These are phyloP conservation scores for Phytophthora boehmeriae DNA, from an alignment of 352 stramenopile species.

Conservation along the genomic window DNA sequence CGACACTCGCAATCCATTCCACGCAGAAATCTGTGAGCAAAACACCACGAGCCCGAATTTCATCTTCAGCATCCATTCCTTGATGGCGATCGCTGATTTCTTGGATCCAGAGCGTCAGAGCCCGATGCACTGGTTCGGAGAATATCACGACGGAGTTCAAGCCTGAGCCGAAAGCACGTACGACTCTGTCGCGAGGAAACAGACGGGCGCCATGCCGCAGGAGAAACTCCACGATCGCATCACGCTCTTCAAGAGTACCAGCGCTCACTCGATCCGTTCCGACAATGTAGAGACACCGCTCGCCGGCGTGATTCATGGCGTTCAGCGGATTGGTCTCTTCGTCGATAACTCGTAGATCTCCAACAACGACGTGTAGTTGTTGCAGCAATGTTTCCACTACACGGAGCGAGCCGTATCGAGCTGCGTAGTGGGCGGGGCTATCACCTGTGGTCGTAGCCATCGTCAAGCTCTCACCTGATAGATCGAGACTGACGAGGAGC, in stretches of 20 bases:
- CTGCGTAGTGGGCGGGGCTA: slow-evolving; percentile 16
- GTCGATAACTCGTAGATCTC: slow-evolving; percentile 9
- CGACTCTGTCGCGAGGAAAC: slow-evolving; percentile 3
- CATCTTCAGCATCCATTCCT: background rate
- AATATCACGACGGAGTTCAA: slow-evolving; percentile 3
- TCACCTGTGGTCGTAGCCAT: background rate
- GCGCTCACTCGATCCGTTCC: background rate
- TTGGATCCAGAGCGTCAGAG: slow-evolving; percentile 8
- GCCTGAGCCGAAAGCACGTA: background rate
- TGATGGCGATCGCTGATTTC: slow-evolving; percentile 4
- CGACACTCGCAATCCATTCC: slow-evolving; percentile 10
- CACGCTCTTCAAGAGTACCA: slow-evolving; percentile 3
- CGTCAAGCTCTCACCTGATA: slow-evolving; percentile 1
- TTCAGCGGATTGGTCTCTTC: slow-evolving; percentile 13
- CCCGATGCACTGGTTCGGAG: slow-evolving; percentile 21
- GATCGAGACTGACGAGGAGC: slow-evolving; percentile 13
- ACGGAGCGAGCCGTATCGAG: slow-evolving; percentile 7
- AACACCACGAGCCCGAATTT: background rate
- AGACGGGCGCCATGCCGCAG: slow-evolving; percentile 18
- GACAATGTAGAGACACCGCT: slow-evolving; percentile 11
- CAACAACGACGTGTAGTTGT: background rate
- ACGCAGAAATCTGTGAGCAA: slow-evolving; percentile 27
- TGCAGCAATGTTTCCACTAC: slow-evolving; percentile 13
- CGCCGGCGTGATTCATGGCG: slow-evolving; percentile 1
- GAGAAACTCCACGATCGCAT: slow-evolving; percentile 17